Evolutionary conservation across 164 flowering plant genomes (phyloP).

Genomic region (Akebia trifoliata): DNA sequence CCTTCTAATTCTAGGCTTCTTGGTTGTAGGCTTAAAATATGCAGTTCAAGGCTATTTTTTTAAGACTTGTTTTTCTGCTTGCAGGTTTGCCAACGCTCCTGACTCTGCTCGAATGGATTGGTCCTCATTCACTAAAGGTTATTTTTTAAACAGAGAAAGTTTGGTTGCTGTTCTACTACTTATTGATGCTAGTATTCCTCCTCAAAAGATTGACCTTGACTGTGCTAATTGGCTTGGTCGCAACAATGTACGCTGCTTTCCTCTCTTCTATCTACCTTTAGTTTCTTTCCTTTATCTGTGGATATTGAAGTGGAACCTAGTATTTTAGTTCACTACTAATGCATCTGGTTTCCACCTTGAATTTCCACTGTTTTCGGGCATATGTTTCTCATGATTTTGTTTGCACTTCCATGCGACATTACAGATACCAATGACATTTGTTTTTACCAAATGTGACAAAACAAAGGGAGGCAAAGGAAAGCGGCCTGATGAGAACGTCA

Average conservation of each 20-base stretch:
- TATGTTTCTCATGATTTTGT: neutral
- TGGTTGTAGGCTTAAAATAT: neutral
- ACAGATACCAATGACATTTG: slow-evolving; percentile 86
- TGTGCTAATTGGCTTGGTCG: slow-evolving; percentile 99
- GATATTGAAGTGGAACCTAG: slow-evolving; percentile 3
- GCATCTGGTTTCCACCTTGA: neutral
- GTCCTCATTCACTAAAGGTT: slow-evolving; percentile 91
- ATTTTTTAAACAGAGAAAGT: slow-evolving; percentile 73
- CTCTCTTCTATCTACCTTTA: neutral
- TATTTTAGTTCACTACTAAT: neutral
- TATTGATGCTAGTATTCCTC: slow-evolving; percentile 88
- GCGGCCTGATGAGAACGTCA: slow-evolving; percentile 58
- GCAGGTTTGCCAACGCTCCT: slow-evolving; percentile 87
- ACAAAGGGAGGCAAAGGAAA: slow-evolving; percentile 57
- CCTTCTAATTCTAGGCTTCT: neutral
- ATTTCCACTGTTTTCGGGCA: neutral
- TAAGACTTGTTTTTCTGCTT: slow-evolving; percentile 1
- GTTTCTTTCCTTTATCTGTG: neutral
- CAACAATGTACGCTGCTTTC: slow-evolving; percentile 49
- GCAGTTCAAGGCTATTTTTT: neutral
- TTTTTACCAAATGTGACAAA: slow-evolving; percentile 94
- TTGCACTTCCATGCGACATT: slow-evolving; percentile 11
- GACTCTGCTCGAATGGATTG: slow-evolving; percentile 83
- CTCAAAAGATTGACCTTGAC: slow-evolving; percentile 85
- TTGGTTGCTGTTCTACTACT: slow-evolving; percentile 79